Base-by-base conservation (phyloP, 2,329 filamentous ascomycete genomes). In the Hymenoscyphus infarciens region DNA sequence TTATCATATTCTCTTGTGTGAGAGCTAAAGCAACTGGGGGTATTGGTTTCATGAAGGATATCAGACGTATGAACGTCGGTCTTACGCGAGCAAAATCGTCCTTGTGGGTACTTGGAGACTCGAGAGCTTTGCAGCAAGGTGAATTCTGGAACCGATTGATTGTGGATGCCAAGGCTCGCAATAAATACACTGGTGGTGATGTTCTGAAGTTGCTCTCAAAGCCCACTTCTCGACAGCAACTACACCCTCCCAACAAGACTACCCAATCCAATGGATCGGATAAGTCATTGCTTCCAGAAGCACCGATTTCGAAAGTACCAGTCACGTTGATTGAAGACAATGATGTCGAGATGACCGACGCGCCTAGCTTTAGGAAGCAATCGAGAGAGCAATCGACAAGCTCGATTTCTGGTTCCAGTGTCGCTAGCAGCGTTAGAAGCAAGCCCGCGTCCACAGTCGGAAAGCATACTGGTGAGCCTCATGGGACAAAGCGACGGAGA, bases 1-100 rank as follows among this genome's bases (percentile, higher is more conserved):
- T 99, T 66, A 98, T 99, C 75, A 98, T 99, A 67, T 99, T 99
- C 79, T 98, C 95, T 49, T 99, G 96, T 76, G 95, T 99, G 65
- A 88, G 95, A 78, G 94, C 95, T 25, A 94, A 90, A 33, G 86
- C 91, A n/a, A 90, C 89, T 7, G 90, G 90, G n/a, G 92, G 94
- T 71, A 97, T 99, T 73, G 95, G 95, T 82, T 99, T 99, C 85
- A 89, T 99, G 84, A 90, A 91, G 61, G 95, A 99, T 75, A 97
- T 99, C 73, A 87, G 95, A 63, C 94, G 95, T 82, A 98, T 99
- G 96, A 99, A 99, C 76, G 95, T 99, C 72, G 95, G 95, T 79
- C 82, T 99, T 64, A 99, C 95, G 25, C 89, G 95, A 81, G 96
- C 95, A 5, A 97, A 97, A 76, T 97, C 91, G 10, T 97, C 94